These are phyloP conservation scores for Cornus suecica DNA, from an alignment of 148 eudicot genomes.

Conservation along the genomic window DNA sequence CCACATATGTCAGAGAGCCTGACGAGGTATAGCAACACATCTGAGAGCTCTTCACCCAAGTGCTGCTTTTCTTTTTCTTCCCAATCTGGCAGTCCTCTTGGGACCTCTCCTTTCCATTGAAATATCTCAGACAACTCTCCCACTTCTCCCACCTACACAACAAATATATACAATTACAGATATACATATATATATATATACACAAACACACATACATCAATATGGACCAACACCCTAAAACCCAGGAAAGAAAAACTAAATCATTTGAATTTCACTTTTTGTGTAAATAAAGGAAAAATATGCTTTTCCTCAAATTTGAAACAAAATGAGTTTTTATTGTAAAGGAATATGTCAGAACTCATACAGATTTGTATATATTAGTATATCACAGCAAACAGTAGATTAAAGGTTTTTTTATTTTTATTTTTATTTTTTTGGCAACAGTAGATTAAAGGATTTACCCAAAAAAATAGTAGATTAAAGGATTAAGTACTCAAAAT, in stretches of 20 bases:
- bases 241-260: background rate
- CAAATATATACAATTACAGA: too few relatives aligned
- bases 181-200: background rate
- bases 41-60: slow-evolving; percentile 71
- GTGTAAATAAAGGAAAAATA: background rate
- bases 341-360: too few relatives aligned
- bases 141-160: slow-evolving; percentile 63
- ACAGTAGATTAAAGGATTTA: too few relatives aligned
- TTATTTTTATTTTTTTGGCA: too few relatives aligned
- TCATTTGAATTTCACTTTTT: too few relatives aligned
- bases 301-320: background rate
- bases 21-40: slow-evolving; percentile 64
- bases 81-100: slow-evolving; percentile 69
- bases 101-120: slow-evolving; percentile 82
- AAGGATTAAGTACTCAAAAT: too few relatives aligned
- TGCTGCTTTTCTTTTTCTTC: slow-evolving; percentile 55
- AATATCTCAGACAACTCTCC: slow-evolving; percentile 76
- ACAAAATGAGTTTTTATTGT: background rate
- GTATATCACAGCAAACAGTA: too few relatives aligned
- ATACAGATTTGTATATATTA: too few relatives aligned
- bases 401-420: too few relatives aligned
- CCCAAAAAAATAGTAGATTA: too few relatives aligned
- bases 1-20: slow-evolving; percentile 70
- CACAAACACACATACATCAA: too few relatives aligned
- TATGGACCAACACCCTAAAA: too few relatives aligned